phyloP scores from a whole-genome alignment of 2,329 filamentous ascomycete species.

The Colletotrichum melonis region DNA sequence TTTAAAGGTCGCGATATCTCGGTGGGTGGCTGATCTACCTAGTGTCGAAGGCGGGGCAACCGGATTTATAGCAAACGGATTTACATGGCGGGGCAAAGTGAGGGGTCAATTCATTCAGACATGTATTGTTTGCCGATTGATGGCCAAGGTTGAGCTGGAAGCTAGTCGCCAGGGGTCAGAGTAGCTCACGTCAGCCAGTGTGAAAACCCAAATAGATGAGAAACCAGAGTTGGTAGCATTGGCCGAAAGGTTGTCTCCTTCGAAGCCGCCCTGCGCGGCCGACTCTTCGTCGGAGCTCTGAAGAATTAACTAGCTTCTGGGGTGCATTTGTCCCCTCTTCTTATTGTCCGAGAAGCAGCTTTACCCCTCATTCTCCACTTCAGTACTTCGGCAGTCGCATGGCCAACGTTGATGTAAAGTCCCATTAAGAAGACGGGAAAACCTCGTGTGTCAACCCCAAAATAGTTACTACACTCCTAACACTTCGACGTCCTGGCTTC shows the following conservation, averaged over 20 bases:
- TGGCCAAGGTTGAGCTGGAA: constrained; percentile 18
- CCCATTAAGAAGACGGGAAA: no score
- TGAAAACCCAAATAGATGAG: not conserved
- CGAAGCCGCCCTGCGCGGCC: not conserved
- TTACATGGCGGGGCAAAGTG: constrained; percentile 29
- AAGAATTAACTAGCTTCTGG: constrained; percentile 14
- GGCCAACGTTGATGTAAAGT: not conserved
- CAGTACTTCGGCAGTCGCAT: not conserved
- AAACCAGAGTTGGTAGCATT: not conserved
- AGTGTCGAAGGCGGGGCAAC: constrained; percentile 6
- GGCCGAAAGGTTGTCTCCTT: not conserved
- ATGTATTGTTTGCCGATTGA: constrained; percentile 5
- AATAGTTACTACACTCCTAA: no score
- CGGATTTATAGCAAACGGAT: constrained; percentile 26
- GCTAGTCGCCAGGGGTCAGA: not conserved
- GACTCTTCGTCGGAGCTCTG: not conserved
- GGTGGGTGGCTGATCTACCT: not conserved
- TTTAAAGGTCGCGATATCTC: constrained; percentile 1
- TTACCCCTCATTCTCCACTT: not conserved
- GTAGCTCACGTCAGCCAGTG: constrained; percentile 14
- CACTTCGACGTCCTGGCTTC: no score
- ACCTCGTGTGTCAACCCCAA: no score
- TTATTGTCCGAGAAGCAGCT: not conserved
- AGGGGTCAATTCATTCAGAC: constrained; percentile 20
- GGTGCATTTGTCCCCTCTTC: constrained; percentile 22